These are phyloP conservation scores for Trametes cingulata DNA, from an alignment of 768 basidiomycete species.

Conservation along the genomic window DNA sequence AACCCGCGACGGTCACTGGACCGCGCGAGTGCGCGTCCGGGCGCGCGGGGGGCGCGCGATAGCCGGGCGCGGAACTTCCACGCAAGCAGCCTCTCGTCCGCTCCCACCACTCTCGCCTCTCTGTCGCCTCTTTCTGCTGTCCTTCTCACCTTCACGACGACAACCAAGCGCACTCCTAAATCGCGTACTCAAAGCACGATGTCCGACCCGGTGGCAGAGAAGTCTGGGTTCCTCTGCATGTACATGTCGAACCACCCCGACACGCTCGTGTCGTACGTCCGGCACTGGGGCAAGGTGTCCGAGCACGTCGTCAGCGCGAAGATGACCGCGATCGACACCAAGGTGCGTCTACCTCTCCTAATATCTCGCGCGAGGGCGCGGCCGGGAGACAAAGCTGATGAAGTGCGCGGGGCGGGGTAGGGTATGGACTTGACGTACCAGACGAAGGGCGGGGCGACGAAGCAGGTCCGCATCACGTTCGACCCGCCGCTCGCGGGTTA, in stretches of 20 bases:
- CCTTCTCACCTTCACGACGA: background rate
- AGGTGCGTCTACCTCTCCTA: constrained; percentile 47
- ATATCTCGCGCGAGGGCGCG: too few relatives aligned
- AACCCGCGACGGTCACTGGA: background rate
- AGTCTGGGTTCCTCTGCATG: constrained; percentile 74
- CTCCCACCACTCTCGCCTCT: background rate
- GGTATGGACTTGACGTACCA: constrained; percentile 71
- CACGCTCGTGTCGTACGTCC: constrained; percentile 82
- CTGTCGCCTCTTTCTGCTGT: too few relatives aligned
- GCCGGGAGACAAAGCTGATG: too few relatives aligned
- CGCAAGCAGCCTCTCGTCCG: background rate
- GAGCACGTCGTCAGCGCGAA: constrained; percentile 57
- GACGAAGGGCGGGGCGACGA: constrained; percentile 44
- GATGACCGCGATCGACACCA: constrained; percentile 69
- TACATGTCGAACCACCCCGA: constrained; percentile 87
- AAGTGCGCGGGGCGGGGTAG: too few relatives aligned
- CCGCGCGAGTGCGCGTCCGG: background rate
- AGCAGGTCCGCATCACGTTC: constrained; percentile 56
- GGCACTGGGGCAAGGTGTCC: constrained; percentile 69
- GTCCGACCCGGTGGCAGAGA: constrained; percentile 74
- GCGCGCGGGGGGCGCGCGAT: background rate
- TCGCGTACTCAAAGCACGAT: constrained; percentile 32
- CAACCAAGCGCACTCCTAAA: background rate
- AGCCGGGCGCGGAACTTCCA: background rate
- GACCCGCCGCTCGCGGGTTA: constrained; percentile 74